Evolutionary conservation across 1,284 basidiomycete species (phyloP).

Genomic region (Polyporus tsugae): DNA sequence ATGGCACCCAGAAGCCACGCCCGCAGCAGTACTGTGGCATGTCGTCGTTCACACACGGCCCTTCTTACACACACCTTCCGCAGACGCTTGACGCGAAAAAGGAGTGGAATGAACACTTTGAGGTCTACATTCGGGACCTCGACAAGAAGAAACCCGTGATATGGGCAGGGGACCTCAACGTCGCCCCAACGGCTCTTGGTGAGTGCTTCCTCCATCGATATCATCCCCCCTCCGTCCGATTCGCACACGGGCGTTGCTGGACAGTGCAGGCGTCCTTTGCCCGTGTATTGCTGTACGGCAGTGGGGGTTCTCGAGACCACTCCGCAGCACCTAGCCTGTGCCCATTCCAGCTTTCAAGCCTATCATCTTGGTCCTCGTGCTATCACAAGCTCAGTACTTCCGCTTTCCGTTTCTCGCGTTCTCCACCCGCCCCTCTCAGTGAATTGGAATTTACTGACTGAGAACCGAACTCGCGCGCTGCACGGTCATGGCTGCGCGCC

Average conservation of each 20-base stretch:
- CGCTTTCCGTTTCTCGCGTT: neutral
- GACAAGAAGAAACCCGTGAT: slow-evolving; percentile 86
- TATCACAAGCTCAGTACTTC: neutral
- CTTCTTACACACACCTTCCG: slow-evolving; percentile 3
- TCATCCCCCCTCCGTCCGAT: neutral
- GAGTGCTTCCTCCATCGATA: slow-evolving; percentile 19
- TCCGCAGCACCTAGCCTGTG: neutral
- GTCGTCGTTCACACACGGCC: neutral
- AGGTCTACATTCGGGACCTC: slow-evolving; percentile 72
- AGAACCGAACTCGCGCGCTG: neutral
- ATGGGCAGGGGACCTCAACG: slow-evolving; percentile 92
- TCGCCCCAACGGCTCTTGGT: slow-evolving; percentile 82
- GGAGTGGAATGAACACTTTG: slow-evolving; percentile 81
- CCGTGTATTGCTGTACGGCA: slow-evolving; percentile 1
- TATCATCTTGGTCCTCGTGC: neutral
- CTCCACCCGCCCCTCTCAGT: neutral
- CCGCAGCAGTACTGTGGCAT: neutral
- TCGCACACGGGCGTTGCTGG: neutral
- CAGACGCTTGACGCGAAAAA: slow-evolving; percentile 80
- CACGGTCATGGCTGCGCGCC: neutral
- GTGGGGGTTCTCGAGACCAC: neutral
- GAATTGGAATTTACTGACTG: neutral
- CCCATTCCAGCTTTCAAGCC: neutral
- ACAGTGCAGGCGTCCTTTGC: neutral
- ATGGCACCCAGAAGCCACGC: neutral